Percentiles rank a stretch among this genome's conserved stretches.
These are phyloP conservation scores for Catharanthus roseus DNA, from an alignment of 257 asterid genomes.

Conservation along the genomic window DNA sequence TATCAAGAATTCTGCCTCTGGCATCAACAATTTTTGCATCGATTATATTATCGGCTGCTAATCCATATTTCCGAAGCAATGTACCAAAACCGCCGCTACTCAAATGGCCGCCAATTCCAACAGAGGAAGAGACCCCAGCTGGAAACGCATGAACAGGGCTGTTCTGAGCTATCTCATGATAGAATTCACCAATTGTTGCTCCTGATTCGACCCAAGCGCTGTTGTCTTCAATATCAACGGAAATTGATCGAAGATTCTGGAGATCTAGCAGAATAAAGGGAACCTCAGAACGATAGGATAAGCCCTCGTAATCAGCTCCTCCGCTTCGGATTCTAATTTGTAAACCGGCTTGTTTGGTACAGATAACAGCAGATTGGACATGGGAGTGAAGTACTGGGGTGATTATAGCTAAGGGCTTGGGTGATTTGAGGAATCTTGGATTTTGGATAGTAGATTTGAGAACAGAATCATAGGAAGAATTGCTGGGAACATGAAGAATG, in stretches of 20 bases:
- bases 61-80: slow-evolving; percentile 52
- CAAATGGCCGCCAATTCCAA: slow-evolving; percentile 65
- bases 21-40: slow-evolving; percentile 57
- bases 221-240: slow-evolving; percentile 23
- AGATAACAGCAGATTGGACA: slow-evolving; percentile 31
- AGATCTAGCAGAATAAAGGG: slow-evolving; percentile 26
- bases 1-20: slow-evolving; percentile 30
- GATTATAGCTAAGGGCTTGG: slow-evolving; percentile 28
- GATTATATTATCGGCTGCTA: slow-evolving; percentile 51
- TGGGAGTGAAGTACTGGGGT: slow-evolving; percentile 29
- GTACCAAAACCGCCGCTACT: slow-evolving; percentile 67
- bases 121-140: slow-evolving; percentile 54
- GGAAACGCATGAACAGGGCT: slow-evolving; percentile 30
- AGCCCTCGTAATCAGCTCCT: slow-evolving; percentile 37
- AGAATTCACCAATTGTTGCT: slow-evolving; percentile 29
- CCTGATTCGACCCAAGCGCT: slow-evolving; percentile 32
- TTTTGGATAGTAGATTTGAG: slow-evolving; percentile 39
- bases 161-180: slow-evolving; percentile 23
- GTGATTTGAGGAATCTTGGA: slow-evolving; percentile 40
- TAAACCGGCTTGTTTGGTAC: slow-evolving; percentile 22
- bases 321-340: slow-evolving; percentile 45
- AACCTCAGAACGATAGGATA: slow-evolving; percentile 22
- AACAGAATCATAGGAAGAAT: slow-evolving; percentile 26
- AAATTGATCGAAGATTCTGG: slow-evolving; percentile 22
- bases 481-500: slow-evolving; percentile 19